Evolutionary conservation across 2,329 filamentous ascomycete species (phyloP).

Genomic region (Fusarium albosuccineum): DNA sequence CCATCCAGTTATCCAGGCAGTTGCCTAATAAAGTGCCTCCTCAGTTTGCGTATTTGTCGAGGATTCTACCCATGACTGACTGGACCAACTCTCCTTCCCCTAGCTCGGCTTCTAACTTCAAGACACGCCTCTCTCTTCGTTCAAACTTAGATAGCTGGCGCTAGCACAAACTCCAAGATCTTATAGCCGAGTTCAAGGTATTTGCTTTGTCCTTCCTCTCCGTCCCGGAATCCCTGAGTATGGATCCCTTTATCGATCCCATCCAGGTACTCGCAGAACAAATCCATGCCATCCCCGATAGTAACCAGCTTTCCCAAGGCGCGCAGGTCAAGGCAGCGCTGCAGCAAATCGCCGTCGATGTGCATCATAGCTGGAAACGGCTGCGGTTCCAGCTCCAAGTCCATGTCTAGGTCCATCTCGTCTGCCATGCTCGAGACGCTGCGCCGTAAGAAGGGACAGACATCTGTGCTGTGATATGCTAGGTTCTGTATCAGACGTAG

Average conservation of each 20-base stretch:
- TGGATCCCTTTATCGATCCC: slow-evolving; percentile 61
- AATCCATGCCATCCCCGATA: slow-evolving; percentile 49
- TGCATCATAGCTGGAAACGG: slow-evolving; percentile 67
- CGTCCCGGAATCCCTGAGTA: slow-evolving; percentile 51
- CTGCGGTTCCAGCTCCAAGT: slow-evolving; percentile 50
- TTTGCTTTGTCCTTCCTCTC: slow-evolving; percentile 37
- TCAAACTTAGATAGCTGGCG: slow-evolving; percentile 59
- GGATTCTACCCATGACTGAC: not conserved
- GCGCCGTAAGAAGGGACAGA: slow-evolving; percentile 62
- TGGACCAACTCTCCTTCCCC: too few relatives aligned
- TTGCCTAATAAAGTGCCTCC: not conserved
- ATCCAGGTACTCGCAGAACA: slow-evolving; percentile 64
- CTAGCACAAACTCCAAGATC: slow-evolving; percentile 66
- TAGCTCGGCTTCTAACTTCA: too few relatives aligned
- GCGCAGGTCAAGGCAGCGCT: slow-evolving; percentile 63
- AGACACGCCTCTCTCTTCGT: not conserved
- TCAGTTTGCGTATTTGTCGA: not conserved
- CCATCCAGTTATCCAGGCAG: not conserved
- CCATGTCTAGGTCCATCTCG: slow-evolving; percentile 35
- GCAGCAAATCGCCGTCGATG: slow-evolving; percentile 75
- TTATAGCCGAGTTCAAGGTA: slow-evolving; percentile 66
- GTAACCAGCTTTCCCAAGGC: slow-evolving; percentile 59
- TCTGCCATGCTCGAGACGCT: slow-evolving; percentile 12
- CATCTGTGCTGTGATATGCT: slow-evolving; percentile 60
- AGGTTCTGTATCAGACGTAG: slow-evolving; percentile 81